phyloP scores from a whole-genome alignment of 176 grass and related monocot genomes.

The Carex kokanica region DNA sequence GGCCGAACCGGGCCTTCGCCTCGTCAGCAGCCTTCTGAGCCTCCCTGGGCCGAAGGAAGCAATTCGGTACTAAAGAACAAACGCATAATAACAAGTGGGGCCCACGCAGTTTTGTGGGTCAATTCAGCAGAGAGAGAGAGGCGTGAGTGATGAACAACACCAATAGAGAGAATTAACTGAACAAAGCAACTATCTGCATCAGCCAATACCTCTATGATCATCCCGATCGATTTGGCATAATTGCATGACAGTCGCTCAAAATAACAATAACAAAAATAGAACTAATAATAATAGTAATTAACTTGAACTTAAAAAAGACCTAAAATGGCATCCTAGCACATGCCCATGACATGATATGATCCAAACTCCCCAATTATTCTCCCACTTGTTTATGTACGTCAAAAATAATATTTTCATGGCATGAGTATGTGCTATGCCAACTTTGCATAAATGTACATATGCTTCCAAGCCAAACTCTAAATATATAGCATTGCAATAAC shows the following conservation, averaged over 20 bases:
- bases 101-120: slow-evolving; percentile 57
- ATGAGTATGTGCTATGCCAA: neutral
- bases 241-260: slow-evolving; percentile 67
- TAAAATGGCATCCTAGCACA: neutral
- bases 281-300: slow-evolving; percentile 22
- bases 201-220: slow-evolving; percentile 63
- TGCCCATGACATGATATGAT: neutral
- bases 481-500: too few species aligned
- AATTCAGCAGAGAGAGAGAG: slow-evolving; percentile 68
- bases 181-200: slow-evolving; percentile 82
- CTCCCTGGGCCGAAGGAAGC: slow-evolving; percentile 97
- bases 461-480: neutral
- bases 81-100: slow-evolving; percentile 69
- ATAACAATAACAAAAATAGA: slow-evolving; percentile 34
- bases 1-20: slow-evolving; percentile 88
- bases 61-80: slow-evolving; percentile 99
- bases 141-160: slow-evolving; percentile 56
- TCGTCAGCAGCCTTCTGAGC: slow-evolving; percentile 97
- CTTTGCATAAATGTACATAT: neutral
- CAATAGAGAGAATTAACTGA: slow-evolving; percentile 84
- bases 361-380: neutral
- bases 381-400: neutral
- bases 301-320: neutral
- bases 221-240: slow-evolving; percentile 55
- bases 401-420: neutral